phyloP scores from a whole-genome alignment of 2,329 filamentous ascomycete species.

The Xylariaceae sp. region DNA sequence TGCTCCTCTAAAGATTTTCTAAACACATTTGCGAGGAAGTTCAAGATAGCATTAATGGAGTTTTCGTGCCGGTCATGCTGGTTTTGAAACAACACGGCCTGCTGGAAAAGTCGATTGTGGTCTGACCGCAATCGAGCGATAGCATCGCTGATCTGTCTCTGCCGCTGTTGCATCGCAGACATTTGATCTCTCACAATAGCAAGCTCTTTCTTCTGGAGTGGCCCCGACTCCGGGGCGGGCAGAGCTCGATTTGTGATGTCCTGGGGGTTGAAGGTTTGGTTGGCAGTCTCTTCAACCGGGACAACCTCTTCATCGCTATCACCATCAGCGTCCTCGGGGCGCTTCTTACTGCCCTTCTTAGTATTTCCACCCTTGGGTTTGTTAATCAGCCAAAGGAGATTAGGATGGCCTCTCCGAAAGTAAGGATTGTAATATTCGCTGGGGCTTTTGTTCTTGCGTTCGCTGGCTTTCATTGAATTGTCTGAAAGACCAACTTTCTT shows the following conservation, averaged over 20 bases:
- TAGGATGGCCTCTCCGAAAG: conserved; percentile 88
- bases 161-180: conserved; percentile 76
- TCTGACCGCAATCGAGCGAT: conserved; percentile 78
- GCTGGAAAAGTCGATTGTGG: conserved; percentile 81
- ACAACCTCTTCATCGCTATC: conserved; percentile 67
- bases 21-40: conserved; percentile 95
- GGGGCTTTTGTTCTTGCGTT: conserved; percentile 94
- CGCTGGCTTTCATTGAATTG: conserved; percentile 95
- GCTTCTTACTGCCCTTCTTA: conserved; percentile 57
- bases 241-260: conserved; percentile 33
- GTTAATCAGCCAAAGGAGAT: conserved; percentile 92
- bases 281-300: conserved; percentile 38
- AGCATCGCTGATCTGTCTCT: conserved; percentile 78
- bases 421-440: conserved; percentile 98
- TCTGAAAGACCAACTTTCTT: conserved; percentile 91
- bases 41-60: conserved; percentile 97
- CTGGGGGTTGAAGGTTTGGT: conserved; percentile 36
- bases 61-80: conserved; percentile 96
- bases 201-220: conserved; percentile 68
- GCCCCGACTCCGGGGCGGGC: conserved; percentile 43
- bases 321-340: conserved; percentile 59
- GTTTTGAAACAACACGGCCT: conserved; percentile 83
- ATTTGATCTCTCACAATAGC: conserved; percentile 75
- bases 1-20: conserved; percentile 88
- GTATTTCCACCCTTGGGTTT: conserved; percentile 75